Evolutionary conservation across 371 early-diverging fungal species (phyloP).

Genomic region (Zancudomyces culisetae): DNA sequence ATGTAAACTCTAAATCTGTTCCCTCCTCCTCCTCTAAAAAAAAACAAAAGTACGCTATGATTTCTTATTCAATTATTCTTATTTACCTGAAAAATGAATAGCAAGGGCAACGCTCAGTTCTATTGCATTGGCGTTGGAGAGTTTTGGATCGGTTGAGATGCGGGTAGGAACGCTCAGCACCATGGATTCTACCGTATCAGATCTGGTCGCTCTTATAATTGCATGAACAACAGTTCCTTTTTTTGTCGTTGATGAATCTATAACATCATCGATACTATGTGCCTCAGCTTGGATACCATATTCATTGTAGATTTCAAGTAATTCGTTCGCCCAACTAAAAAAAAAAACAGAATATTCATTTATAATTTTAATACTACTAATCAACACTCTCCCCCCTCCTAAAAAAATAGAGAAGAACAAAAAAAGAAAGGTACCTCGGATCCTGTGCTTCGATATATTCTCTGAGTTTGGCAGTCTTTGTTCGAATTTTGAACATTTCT

Average conservation of each 20-base stretch:
- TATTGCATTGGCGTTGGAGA: constrained; percentile 23
- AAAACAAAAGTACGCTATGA: constrained; percentile 60
- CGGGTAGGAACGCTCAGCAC: constrained; percentile 28
- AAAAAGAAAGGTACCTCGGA: too few species aligned
- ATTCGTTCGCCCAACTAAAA: too few species aligned
- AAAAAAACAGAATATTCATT: too few species aligned
- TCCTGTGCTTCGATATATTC: too few species aligned
- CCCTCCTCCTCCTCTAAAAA: constrained; percentile 23
- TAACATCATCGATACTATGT: too few species aligned
- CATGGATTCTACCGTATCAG: constrained; percentile 79
- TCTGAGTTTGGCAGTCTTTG: too few species aligned
- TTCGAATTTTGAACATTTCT: constrained; percentile 35
- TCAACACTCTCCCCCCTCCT: too few species aligned
- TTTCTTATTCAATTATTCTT: constrained; percentile 28
- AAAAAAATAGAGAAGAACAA: too few species aligned
- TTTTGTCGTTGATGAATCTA: too few species aligned
- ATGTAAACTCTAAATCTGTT: constrained; percentile 30
- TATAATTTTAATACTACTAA: too few species aligned
- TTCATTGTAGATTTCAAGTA: too few species aligned
- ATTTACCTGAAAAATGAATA: constrained; percentile 48
- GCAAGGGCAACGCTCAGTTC: constrained; percentile 67
- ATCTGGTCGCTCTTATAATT: constrained; percentile 60
- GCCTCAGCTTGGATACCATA: too few species aligned
- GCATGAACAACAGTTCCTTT: constrained; percentile 77
- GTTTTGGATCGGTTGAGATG: constrained; percentile 8